Evolutionary conservation across 108 stramenopile genomes (phyloP), one percentile per base, ranked within the genome.

Genomic region (Fragilaria crotonensis): DNA sequence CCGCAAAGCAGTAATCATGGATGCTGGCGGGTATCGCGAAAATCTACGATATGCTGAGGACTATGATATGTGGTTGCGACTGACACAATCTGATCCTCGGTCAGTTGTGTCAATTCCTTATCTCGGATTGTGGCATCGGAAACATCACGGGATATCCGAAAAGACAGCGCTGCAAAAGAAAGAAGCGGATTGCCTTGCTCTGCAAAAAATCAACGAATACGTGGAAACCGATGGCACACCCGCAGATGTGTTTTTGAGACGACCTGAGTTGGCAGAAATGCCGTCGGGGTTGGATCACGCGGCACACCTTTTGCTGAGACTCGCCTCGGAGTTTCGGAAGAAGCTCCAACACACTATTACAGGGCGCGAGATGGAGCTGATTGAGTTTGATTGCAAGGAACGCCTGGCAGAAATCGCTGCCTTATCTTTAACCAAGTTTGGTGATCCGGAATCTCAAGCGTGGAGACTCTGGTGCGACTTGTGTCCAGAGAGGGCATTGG

Each of bases 41-140:
- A 28, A 29, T 2, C 48, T 64, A 27, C 32, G 4, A 1, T 30
- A 25, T n/a, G 56, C 58, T 17, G 72, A 79, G 68, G 78, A 79
- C 47, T 74, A 79, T 44, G 72, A 72, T 52, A 55, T 76, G 9
- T 79, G 78, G 78, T 58, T 73, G 11, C 64, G 77, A 33, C 54
- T 73, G 0, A 33, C 45, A 27, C 30, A 41, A 2, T 14, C 44
- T 17, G 22, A 63, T 57, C 47, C 53, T 48, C 25, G 48, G 36
- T 75, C 69, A 2, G 48, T 75, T 1, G 33, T 54, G 26, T 66
- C 56, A 30, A 33, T 75, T 5, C 74, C 74, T 0, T 44, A 32
- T 30, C 11, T 75, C 50, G 74, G 74, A 4, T 31, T 75, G 9
- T 75, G 74, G 67, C 69, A 75, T 57, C 21, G 74, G 23, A 75